Conservation (phyloP, 148 eudicot species). For the Beta vulgaris region DNA sequence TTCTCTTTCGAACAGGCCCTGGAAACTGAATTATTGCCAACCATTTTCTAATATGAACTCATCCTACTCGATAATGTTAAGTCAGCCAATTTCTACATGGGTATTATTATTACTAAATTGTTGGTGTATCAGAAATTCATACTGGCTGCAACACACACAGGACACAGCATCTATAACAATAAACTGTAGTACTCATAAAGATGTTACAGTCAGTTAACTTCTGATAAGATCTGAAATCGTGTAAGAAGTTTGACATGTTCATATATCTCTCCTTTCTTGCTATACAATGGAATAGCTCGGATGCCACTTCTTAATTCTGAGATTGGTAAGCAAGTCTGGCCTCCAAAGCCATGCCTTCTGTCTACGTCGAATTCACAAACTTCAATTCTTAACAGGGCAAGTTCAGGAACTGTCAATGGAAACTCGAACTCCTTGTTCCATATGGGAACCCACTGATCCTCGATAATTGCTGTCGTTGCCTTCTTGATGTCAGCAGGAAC, state of each 20-base stretch:
- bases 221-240: constrained; percentile 29
- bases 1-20: too few species aligned
- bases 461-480: constrained; percentile 32
- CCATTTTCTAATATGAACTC: too few species aligned
- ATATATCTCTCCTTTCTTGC: constrained; percentile 42
- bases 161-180: background rate
- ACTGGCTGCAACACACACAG: background rate
- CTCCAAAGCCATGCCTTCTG: constrained; percentile 46
- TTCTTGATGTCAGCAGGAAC: constrained; percentile 43
- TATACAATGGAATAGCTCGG: constrained; percentile 48
- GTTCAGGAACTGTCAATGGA: constrained; percentile 49
- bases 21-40: too few species aligned
- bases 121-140: background rate
- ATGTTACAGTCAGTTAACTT: background rate
- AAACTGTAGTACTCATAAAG: background rate
- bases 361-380: constrained; percentile 45
- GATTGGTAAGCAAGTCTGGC: constrained; percentile 63
- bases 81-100: background rate
- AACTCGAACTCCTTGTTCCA: constrained; percentile 66
- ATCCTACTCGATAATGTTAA: too few species aligned
- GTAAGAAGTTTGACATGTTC: constrained; percentile 49
- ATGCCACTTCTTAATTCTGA: constrained; percentile 48
- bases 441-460: constrained; percentile 58
- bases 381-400: constrained; percentile 55
- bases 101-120: background rate